Base-by-base conservation (phyloP, 805 yeast species). In the Barnettozyma californica region DNA sequence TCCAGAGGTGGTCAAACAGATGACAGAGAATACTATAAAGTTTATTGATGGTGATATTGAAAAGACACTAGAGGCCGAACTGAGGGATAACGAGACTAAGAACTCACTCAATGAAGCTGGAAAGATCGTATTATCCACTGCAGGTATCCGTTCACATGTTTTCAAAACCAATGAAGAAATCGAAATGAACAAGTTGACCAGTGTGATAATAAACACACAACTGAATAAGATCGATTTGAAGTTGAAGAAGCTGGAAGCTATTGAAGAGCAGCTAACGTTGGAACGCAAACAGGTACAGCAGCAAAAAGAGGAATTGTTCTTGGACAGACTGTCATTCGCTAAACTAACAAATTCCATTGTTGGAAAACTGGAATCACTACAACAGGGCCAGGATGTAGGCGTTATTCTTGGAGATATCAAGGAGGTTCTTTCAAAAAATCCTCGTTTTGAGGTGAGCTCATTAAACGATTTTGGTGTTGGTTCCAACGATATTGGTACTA, bases 131-230 rank as follows among this genome's bases (percentile, higher is more conserved):
- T 70, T 91, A 49, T 91, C 95, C 3, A 70, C 86, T 10, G 68
- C 86, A 35, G 96, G 94, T 3, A 83, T 89, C 1, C 77, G 94
- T 52, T 76, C 94, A 23, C 89, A 87, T 61, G 75, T 86, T 19
- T 85, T 88, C 66, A 87, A 92, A 18, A 79, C 82, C 5, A 82
- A 79, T 60, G 95, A 87, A 64, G 96, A 88, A 60, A 72, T 90
- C 51, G 89, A 84, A 60, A 80, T 82, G 82, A 75, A 80, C 56
- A 78, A 76, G 46, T 64, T 83, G 20, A 67, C 84, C 11, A 71
- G 75, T 25, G 74, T 74, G 26, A 74, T 87, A 42, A 71, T 85
- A 18, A 83, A 83, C 59, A 76, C 78, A 38, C 82, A 84, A 62
- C 54, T 84, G 50, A 74, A 77, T 46, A 83, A 84, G 57, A 71